Evolutionary conservation across 2,329 filamentous ascomycete species (phyloP).

Genomic region (Aspergillus costaricaensis): DNA sequence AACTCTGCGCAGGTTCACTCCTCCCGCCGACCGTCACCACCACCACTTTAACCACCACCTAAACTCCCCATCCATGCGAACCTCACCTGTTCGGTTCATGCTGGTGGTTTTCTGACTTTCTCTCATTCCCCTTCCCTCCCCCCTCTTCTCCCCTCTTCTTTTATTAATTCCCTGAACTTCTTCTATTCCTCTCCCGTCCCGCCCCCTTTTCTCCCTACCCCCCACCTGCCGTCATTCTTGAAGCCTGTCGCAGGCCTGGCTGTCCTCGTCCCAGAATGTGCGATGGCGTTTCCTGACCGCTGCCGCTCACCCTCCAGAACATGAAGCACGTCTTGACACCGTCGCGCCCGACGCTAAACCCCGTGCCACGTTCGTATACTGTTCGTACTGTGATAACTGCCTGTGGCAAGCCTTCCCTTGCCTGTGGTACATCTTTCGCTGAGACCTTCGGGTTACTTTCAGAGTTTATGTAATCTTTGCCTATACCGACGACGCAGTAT

Average conservation of each 20-base stretch:
- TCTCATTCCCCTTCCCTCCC: neutral
- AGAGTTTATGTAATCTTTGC: slow-evolving; percentile 4
- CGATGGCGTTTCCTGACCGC: slow-evolving; percentile 27
- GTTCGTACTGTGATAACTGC: slow-evolving; percentile 9
- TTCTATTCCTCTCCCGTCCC: neutral
- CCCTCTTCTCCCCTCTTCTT: neutral
- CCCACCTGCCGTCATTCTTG: neutral
- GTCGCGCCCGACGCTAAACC: slow-evolving; percentile 26
- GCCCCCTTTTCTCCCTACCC: neutral
- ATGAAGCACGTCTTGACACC: slow-evolving; percentile 24
- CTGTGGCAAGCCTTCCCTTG: neutral
- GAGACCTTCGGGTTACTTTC: neutral
- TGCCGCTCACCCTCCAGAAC: slow-evolving; percentile 23
- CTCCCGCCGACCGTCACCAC: slow-evolving; percentile 9
- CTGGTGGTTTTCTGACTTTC: neutral
- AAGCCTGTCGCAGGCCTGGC: slow-evolving; percentile 18
- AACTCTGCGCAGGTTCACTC: slow-evolving; percentile 17
- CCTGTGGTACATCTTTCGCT: neutral
- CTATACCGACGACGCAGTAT: neutral
- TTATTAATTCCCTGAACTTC: neutral
- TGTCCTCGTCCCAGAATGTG: slow-evolving; percentile 19
- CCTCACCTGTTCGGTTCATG: neutral
- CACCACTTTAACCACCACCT: slow-evolving; percentile 1
- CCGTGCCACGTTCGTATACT: slow-evolving; percentile 14
- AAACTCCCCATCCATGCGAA: neutral